phyloP scores from a whole-genome alignment of 1,139 yeast species.

The Geotrichum bryndzae region DNA sequence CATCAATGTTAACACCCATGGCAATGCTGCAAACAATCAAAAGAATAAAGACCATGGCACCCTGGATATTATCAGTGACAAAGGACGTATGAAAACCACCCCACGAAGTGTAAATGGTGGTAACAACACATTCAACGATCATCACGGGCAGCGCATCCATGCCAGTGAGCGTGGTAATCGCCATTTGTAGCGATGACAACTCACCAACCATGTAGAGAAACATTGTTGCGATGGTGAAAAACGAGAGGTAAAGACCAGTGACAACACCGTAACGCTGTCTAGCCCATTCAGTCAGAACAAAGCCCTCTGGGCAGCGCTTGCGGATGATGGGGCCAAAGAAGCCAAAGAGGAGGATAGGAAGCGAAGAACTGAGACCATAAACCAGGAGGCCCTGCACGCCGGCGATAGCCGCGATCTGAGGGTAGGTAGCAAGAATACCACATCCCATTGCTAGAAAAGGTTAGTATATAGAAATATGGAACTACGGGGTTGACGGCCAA shows the following conservation, averaged over 20 bases:
- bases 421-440: constrained; percentile 79
- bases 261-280: constrained; percentile 68
- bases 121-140: constrained; percentile 80
- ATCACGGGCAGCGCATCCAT: constrained; percentile 74
- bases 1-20: constrained; percentile 69
- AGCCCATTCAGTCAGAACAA: constrained; percentile 94
- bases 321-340: constrained; percentile 76
- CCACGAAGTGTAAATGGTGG: constrained; percentile 76
- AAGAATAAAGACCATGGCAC: constrained; percentile 61
- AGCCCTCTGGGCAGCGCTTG: constrained; percentile 78
- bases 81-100: constrained; percentile 92
- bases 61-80: constrained; percentile 83
- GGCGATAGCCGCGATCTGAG: constrained; percentile 77
- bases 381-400: constrained; percentile 87
- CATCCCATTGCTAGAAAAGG: constrained; percentile 69
- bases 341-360: constrained; percentile 80
- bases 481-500: not conserved
- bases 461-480: not conserved
- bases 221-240: constrained; percentile 79
- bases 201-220: constrained; percentile 87
- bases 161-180: constrained; percentile 73
- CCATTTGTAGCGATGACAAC: constrained; percentile 69
- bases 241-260: constrained; percentile 68
- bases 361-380: constrained; percentile 72
- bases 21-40: constrained; percentile 70